Evolutionary conservation across 495 filamentous ascomycete genomes (phyloP), one percentile per base, ranked within the genome.

Genomic region (Elasticomyces elasticus): DNA sequence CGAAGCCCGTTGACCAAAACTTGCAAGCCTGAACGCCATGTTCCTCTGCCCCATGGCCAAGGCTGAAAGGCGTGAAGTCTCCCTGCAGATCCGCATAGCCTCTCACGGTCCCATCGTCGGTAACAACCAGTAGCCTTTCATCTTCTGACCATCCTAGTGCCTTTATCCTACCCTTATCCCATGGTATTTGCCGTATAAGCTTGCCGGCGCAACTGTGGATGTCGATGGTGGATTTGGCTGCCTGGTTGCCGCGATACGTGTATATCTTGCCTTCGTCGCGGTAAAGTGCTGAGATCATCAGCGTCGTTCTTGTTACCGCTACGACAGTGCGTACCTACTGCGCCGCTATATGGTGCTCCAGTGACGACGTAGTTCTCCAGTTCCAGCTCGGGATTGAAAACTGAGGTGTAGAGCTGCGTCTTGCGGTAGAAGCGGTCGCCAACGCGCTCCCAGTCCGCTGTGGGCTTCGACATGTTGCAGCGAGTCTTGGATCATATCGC

Each of bases 121-220:
- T 86, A 46, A 96, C 81, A 3, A 94, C 84, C 7, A 98, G 72
- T 15, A 98, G 77, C 67, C 88, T 87, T 75, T 98, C 92, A 59
- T 96, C 88, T 64, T 95, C 92, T 30, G 90, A 96, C 92, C 92
- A 98, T 19, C 92, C 92, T 17, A 97, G 75, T 10, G 89, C 89
- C 66, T 83, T 83, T 61, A 98, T 87, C 1, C 83, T 76, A 27
- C 88, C 88, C 74, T 90, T 86, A 58, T 98, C 92, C 88, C 90
- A 97, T 74, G 87, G 78, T 55, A 88, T 80, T 56, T 75, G 75
- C 59, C 80, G 76, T 37, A 97, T 85, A 33, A 86, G 77, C 68
- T 86, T 90, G 26, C 94, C 92, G 3, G 92, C 83, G 64, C 79
- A 89, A 66, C 89, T 95, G 72, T 97, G 95, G 55, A 98, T 80